Conservation (phyloP, 169 alveolate genomes). For the Plasmodium falciparum region DNA sequence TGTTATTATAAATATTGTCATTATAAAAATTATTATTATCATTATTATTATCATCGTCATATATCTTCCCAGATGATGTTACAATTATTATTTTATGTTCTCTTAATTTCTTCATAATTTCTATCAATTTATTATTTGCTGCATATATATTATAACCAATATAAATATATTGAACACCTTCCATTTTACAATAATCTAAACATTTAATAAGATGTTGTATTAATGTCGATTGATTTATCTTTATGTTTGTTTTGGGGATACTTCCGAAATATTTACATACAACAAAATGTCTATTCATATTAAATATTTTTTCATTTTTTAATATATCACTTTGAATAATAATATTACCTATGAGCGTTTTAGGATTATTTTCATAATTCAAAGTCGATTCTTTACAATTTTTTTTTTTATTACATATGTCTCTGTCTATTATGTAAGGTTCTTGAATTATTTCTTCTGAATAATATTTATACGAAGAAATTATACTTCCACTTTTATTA, state of each 20-base stretch:
- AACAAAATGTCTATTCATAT: background rate
- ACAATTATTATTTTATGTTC: constrained; percentile 5
- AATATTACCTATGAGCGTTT: constrained; percentile 6
- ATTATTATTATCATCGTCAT: background rate
- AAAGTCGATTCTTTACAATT: constrained; percentile 16
- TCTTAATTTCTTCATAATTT: constrained; percentile 19
- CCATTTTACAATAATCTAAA: constrained; percentile 35
- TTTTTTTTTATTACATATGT: constrained; percentile 6
- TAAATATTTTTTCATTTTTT: background rate
- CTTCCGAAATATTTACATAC: constrained; percentile 32
- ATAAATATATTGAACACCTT: constrained; percentile 23
- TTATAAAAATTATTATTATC: no score
- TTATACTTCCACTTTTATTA: background rate
- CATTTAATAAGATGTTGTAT: constrained; percentile 27
- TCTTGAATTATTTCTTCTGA: background rate
- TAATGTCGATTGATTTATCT: background rate
- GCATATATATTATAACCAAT: constrained; percentile 30
- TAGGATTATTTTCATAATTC: constrained; percentile 8
- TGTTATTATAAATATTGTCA: background rate
- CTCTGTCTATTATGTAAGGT: background rate
- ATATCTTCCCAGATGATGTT: constrained; percentile 4
- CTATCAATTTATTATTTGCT: constrained; percentile 24
- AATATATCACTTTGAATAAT: constrained; percentile 22
- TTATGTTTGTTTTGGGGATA: background rate
- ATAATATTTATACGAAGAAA: background rate